phyloP scores from a whole-genome alignment of 306 rosid species.

The Rosa rugosa region DNA sequence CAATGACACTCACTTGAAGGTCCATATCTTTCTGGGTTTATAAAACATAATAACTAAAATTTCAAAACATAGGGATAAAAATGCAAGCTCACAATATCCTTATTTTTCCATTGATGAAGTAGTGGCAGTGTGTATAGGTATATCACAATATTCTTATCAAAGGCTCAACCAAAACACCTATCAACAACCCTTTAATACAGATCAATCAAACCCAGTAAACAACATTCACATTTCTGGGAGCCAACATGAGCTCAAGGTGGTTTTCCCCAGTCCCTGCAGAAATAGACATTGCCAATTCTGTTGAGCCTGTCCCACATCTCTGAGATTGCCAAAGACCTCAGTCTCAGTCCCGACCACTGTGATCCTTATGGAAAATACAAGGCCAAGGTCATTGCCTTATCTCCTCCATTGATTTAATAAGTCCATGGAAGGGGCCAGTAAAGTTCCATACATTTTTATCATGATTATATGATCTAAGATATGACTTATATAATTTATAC shows the following conservation, averaged over 20 bases:
- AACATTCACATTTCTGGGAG: neutral
- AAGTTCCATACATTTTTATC: neutral
- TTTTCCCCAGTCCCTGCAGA: constrained; percentile 87
- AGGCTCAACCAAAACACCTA: neutral
- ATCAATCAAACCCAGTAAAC: constrained; percentile 1
- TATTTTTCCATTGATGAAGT: too few species aligned
- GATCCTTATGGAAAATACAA: constrained; percentile 90
- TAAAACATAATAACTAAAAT: too few species aligned
- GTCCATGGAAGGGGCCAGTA: too few species aligned
- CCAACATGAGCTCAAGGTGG: constrained; percentile 63
- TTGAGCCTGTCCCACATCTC: constrained; percentile 75
- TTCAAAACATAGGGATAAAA: too few species aligned
- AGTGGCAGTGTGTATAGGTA: too few species aligned
- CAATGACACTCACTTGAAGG: neutral
- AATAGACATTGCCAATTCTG: constrained; percentile 70
- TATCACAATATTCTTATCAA: neutral
- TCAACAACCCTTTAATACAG: neutral
- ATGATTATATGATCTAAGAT: neutral
- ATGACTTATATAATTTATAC: too few species aligned
- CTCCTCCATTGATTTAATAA: neutral
- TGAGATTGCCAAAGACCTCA: constrained; percentile 69
- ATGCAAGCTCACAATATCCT: too few species aligned
- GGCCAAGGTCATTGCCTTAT: constrained; percentile 57
- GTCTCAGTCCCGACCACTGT: constrained; percentile 68
- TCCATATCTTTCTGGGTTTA: neutral